A percentile compares a stretch with the other conserved stretches of the same genome.
Conservation (phyloP, 2,329 filamentous ascomycete genomes). For the Neofusicoccum laricinum region DNA sequence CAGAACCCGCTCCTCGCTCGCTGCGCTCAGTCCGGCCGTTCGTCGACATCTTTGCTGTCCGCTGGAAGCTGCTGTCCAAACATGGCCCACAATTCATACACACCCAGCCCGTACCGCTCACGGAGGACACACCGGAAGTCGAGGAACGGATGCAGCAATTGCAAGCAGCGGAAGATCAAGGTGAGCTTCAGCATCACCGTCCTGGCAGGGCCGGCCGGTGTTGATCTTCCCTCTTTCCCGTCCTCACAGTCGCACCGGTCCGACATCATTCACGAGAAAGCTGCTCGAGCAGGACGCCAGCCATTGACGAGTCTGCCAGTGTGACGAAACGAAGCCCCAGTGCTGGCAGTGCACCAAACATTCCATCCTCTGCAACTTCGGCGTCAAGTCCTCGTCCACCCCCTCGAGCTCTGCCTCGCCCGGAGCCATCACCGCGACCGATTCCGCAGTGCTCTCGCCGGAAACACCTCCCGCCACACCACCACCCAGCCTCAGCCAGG, state of each 20-base stretch:
- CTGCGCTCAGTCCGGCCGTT: no score
- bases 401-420: neutral
- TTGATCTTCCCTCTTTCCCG: neutral
- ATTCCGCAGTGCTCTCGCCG: neutral
- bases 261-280: no score
- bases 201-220: neutral
- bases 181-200: neutral
- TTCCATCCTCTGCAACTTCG: constrained; percentile 25
- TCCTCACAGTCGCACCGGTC: neutral
- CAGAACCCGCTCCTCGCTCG: neutral
- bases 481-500: no score
- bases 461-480: neutral
- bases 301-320: constrained; percentile 19
- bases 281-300: no score
- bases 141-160: neutral
- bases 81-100: neutral
- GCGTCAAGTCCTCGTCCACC: neutral
- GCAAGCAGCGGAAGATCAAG: constrained; percentile 8
- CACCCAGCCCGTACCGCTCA: neutral
- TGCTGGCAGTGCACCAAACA: constrained; percentile 32
- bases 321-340: constrained; percentile 29
- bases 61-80: no score
- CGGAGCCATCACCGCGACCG: neutral
- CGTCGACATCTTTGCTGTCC: neutral
- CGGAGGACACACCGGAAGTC: neutral